Conservation (phyloP, 345 rosid species). For the Eucalyptus marginata region DNA sequence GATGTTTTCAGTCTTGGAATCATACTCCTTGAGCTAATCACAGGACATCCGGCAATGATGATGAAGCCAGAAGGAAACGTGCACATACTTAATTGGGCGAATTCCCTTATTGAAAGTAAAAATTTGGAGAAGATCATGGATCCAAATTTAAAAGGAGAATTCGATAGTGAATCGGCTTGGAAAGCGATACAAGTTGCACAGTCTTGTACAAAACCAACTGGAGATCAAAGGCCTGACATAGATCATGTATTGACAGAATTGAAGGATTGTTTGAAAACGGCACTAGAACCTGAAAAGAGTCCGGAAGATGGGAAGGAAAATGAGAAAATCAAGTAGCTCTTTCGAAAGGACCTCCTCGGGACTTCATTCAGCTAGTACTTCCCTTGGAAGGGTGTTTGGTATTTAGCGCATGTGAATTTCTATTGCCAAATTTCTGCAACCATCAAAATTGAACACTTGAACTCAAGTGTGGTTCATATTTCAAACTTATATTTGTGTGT, state of each 20-base stretch:
- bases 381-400: not conserved
- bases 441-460: not conserved
- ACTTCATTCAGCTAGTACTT: not conserved
- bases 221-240: not conserved
- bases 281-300: fast-evolving
- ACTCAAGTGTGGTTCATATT: not conserved
- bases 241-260: not conserved
- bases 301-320: too few relatives aligned
- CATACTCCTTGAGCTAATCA: conserved; percentile 34
- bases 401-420: not conserved
- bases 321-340: not conserved
- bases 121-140: conserved; percentile 22
- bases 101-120: conserved; percentile 9
- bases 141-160: conserved; percentile 17
- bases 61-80: conserved; percentile 1
- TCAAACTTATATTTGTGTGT: too few relatives aligned
- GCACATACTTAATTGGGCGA: conserved; percentile 24
- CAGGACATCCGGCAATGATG: conserved; percentile 26
- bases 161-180: conserved; percentile 19
- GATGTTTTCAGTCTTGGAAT: conserved; percentile 46
- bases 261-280: too few relatives aligned
- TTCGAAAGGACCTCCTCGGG: not conserved
- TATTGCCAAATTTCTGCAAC: not conserved
- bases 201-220: not conserved
- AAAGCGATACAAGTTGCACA: not conserved